Evolutionary conservation across 441 rosid species (phyloP).

Genomic region (Euphorbia corollata): DNA sequence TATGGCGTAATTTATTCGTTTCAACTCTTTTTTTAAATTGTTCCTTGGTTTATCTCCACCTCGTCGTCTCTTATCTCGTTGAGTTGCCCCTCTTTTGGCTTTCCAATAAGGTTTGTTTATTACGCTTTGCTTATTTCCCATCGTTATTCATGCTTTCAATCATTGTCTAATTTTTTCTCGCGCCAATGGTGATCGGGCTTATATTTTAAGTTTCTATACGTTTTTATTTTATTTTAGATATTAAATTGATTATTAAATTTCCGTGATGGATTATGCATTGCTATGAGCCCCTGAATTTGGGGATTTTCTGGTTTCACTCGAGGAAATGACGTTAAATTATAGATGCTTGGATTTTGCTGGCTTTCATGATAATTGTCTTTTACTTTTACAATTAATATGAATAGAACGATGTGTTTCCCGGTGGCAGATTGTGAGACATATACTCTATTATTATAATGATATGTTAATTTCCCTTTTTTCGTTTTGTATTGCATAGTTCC

Average conservation of each 20-base stretch:
- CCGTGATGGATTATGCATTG: not conserved
- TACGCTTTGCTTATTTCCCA: not conserved
- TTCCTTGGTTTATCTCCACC: conserved; percentile 13
- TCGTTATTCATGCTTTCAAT: not conserved
- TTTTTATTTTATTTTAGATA: not conserved
- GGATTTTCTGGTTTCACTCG: not conserved
- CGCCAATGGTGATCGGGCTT: not conserved
- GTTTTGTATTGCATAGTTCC: conserved; percentile 10
- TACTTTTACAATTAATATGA: conserved; percentile 12
- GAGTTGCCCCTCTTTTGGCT: not conserved
- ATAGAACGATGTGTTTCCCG: not conserved
- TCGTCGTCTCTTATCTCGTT: conserved; percentile 13
- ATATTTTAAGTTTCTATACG: not conserved
- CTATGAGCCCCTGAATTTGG: conserved; percentile 10
- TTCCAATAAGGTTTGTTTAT: conserved; percentile 19
- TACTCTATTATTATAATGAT: conserved; percentile 11
- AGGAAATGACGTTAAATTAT: conserved; percentile 1
- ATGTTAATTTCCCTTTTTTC: conserved; percentile 2
- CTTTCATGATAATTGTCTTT: conserved; percentile 10
- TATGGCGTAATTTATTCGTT: conserved; percentile 58
- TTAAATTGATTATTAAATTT: not conserved
- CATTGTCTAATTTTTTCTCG: not conserved
- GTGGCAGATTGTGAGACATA: not conserved
- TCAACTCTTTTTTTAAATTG: conserved; percentile 28
- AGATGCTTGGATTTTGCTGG: conserved; percentile 16